Conservation (phyloP, 2,329 filamentous ascomycete genomes). For the Fonsecaea monophora region DNA sequence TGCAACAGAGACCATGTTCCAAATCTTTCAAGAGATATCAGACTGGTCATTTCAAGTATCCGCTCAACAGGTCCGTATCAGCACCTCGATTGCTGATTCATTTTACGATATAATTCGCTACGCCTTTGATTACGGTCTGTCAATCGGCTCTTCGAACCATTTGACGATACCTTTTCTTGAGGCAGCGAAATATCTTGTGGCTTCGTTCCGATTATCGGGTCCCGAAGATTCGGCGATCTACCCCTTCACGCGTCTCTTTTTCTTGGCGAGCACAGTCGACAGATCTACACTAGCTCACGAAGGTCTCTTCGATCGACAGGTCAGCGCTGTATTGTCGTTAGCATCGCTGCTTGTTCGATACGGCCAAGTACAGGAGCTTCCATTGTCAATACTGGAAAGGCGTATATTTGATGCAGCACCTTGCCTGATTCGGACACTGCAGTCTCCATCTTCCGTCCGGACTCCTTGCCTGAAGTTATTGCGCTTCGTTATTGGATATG, state of each 20-base stretch:
- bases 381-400: constrained; percentile 72
- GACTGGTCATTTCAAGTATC: constrained; percentile 81
- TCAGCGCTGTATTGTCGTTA: constrained; percentile 69
- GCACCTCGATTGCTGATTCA: constrained; percentile 70
- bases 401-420: constrained; percentile 78
- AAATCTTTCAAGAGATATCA: constrained; percentile 82
- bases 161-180: constrained; percentile 70
- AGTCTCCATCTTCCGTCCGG: constrained; percentile 9
- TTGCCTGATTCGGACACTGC: constrained; percentile 28
- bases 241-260: constrained; percentile 74
- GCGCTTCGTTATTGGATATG: constrained; percentile 21
- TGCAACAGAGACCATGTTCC: constrained; percentile 76
- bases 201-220: constrained; percentile 75
- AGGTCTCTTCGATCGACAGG: constrained; percentile 66
- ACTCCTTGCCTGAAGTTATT: constrained; percentile 24
- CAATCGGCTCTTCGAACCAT: constrained; percentile 54
- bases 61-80: constrained; percentile 72
- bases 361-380: constrained; percentile 67
- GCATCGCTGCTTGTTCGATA: constrained; percentile 74
- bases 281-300: constrained; percentile 37
- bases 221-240: constrained; percentile 76
- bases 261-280: constrained; percentile 61
- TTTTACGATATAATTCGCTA: constrained; percentile 75
- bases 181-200: constrained; percentile 76
- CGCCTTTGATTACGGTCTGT: constrained; percentile 76